phyloP scores from a whole-genome alignment of 73 alveolate species.

The Blepharisma japonicum region DNA sequence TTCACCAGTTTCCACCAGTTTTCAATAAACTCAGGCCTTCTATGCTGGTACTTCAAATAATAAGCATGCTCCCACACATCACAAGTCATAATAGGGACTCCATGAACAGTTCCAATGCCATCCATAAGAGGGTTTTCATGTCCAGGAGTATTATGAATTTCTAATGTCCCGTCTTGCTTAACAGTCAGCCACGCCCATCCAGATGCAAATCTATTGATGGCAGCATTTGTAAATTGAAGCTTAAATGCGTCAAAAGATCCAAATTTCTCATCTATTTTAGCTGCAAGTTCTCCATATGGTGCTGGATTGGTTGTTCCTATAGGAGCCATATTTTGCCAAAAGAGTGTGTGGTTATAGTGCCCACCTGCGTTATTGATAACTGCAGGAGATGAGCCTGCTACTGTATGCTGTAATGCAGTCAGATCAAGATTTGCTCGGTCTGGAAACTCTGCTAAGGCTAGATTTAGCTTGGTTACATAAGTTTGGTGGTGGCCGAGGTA shows the following conservation, averaged over 20 bases:
- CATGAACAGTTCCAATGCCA: conserved; percentile 32
- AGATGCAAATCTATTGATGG: conserved; percentile 46
- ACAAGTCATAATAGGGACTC: conserved; percentile 47
- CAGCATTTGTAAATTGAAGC: conserved; percentile 37
- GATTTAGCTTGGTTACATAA: conserved; percentile 45
- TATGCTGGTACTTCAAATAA: conserved; percentile 54
- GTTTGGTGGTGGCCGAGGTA: conserved; percentile 51
- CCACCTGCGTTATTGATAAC: conserved; percentile 45
- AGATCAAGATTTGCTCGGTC: conserved; percentile 2
- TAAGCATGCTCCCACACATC: conserved; percentile 67
- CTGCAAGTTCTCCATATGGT: conserved; percentile 45
- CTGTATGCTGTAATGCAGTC: conserved; percentile 4
- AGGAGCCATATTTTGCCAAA: conserved; percentile 52
- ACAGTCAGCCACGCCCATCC: conserved; percentile 66
- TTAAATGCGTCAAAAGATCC: conserved; percentile 59
- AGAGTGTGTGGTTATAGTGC: conserved; percentile 55
- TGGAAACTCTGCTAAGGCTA: conserved; percentile 31
- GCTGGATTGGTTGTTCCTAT: conserved; percentile 41
- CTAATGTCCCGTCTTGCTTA: conserved; percentile 38
- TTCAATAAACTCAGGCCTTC: conserved; percentile 48
- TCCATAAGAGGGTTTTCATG: conserved; percentile 65
- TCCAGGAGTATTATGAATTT: conserved; percentile 46
- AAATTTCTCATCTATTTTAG: conserved; percentile 7
- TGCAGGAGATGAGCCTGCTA: conserved; percentile 16
- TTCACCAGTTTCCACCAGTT: conserved; percentile 59